Base-by-base conservation (phyloP, 495 filamentous ascomycete species). In the Chaetomium tenue region DNA sequence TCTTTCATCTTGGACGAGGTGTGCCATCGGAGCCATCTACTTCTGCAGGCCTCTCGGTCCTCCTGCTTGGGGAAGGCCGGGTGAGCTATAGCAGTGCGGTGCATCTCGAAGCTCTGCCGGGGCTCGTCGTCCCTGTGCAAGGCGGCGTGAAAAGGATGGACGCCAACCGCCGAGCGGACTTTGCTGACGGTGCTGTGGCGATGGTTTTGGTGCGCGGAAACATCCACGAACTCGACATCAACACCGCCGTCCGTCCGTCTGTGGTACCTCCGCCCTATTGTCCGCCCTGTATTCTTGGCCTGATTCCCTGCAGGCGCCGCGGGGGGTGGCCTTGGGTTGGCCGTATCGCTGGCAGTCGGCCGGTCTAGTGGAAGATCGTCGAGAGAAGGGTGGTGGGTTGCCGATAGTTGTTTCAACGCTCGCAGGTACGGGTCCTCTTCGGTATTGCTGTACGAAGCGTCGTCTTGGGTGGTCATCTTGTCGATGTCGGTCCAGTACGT, bases 101-200 rank as follows among this genome's bases (percentile, higher is more conserved):
- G 33, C 33, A 37, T 37, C 5, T 37, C 28, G 28, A 30, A 30
- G 28, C 6, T 30, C 28, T 18, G 42, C 42, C 15, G 1, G 11
- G 15, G 15, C 42, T 18, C 44, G 7, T 37, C 3, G 26, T 61
- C 61, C 9, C n/a, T 50, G n/a, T 51, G 25, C 5, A 26, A n/a
- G 13, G 22, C 37, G 9, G 39, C 37, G 23, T 47, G 65, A 5
- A 51, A 58, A 12, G 39, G 50, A 1, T 48, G 8, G 11, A 73
- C 16, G 0, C 67, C 72, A 18, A 62, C 9, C 22, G 72, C 70
- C 33, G 72, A 71, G 13, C 73, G 74, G 56, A 78, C 70, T 46
- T 79, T 78, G 58, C 70, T 55, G 33, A 65, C 66, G 6, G 68
- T 66, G 58, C 42, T 73, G 47, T 75, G 76, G 8, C 66, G 67